A percentile compares a stretch with the other conserved stretches of the same genome.
Conservation (phyloP, 2,329 filamentous ascomycete species). For the Botryotinia narcissicola region DNA sequence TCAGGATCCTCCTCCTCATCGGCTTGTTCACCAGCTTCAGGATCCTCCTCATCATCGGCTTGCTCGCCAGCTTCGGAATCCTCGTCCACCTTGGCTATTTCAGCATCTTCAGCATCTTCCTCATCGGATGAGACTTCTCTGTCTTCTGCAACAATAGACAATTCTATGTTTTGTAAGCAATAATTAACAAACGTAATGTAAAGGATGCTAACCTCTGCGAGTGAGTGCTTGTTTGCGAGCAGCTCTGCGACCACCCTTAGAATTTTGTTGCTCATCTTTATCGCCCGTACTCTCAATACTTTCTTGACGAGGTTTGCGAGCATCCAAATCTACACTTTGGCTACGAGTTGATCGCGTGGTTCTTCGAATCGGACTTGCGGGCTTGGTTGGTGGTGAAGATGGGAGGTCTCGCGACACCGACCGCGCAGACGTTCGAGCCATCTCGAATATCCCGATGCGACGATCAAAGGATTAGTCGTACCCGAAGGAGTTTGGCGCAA, state of each 20-base stretch:
- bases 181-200: neutral
- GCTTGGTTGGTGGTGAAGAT: conserved; percentile 34
- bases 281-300: conserved; percentile 32
- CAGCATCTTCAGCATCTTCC: neutral
- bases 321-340: conserved; percentile 40
- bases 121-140: neutral
- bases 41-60: neutral
- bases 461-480: too few species aligned
- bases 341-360: conserved; percentile 40
- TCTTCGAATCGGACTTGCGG: conserved; percentile 27
- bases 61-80: neutral
- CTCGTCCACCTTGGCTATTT: neutral
- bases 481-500: neutral
- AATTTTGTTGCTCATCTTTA: conserved; percentile 19
- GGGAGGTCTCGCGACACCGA: conserved; percentile 26
- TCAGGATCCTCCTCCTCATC: neutral
- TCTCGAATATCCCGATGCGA: conserved; percentile 1
- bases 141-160: conserved; percentile 35
- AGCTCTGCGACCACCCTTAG: conserved; percentile 12
- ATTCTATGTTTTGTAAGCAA: conserved; percentile 29
- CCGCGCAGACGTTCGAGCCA: neutral
- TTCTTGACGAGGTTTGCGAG: conserved; percentile 26
- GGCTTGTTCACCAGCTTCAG: neutral
- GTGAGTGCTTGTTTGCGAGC: conserved; percentile 2
- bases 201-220: conserved; percentile 23